These are phyloP conservation scores for Pseudocercospora pini-densiflorae DNA, from an alignment of 2,329 filamentous ascomycete genomes.

Conservation along the genomic window DNA sequence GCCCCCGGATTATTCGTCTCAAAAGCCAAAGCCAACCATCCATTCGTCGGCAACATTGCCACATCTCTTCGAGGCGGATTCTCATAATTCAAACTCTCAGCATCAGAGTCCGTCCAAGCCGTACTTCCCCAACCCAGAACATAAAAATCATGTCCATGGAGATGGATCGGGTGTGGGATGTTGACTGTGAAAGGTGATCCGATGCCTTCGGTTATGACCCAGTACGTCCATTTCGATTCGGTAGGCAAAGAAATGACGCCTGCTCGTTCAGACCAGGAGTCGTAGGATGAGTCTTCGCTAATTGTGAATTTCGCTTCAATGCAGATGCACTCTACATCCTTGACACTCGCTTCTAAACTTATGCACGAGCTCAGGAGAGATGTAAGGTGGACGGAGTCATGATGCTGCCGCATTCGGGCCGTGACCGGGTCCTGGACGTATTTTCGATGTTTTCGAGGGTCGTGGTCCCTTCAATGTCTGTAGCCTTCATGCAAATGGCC, in stretches of 20 bases:
- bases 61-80: conserved; percentile 49
- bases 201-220: conserved; percentile 40
- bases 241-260: conserved; percentile 44
- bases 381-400: not conserved
- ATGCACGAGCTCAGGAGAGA: conserved; percentile 10
- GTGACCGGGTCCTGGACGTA: not conserved
- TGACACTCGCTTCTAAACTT: conserved; percentile 6
- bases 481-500: not conserved
- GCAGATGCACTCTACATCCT: conserved; percentile 10
- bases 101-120: conserved; percentile 31
- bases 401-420: conserved; percentile 3
- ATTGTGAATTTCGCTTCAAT: conserved; percentile 39
- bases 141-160: conserved; percentile 40
- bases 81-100: conserved; percentile 36
- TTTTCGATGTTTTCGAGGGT: not conserved
- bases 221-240: conserved; percentile 39
- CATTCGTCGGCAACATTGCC: conserved; percentile 43
- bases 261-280: conserved; percentile 38
- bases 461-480: not conserved
- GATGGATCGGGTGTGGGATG: conserved; percentile 41
- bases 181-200: conserved; percentile 36
- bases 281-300: conserved; percentile 45
- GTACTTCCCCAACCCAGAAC: conserved; percentile 36
- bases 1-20: conserved; percentile 49
- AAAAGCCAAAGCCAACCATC: conserved; percentile 49